Percentiles rank a stretch among this genome's conserved stretches.
These are phyloP conservation scores for Amphibolis antarctica DNA, from an alignment of 106 monocot genomes.

Conservation along the genomic window DNA sequence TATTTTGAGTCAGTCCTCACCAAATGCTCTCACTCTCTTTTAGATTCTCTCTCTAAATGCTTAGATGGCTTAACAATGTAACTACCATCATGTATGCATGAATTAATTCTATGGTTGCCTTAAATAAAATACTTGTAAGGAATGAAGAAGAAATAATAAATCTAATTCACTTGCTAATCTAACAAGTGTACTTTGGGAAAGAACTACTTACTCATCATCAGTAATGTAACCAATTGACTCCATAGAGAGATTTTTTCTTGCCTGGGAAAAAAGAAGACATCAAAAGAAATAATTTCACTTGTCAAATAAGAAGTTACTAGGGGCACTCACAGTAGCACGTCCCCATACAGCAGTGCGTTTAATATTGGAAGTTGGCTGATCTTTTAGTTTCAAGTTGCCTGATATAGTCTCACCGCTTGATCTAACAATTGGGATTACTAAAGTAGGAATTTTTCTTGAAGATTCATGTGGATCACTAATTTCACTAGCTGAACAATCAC, in stretches of 20 bases:
- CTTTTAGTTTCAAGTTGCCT: not conserved
- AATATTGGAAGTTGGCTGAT: not conserved
- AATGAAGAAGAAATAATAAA: not conserved
- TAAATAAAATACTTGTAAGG: no score
- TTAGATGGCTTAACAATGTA: no score
- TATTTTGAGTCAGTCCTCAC: no score
- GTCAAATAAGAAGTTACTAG: not conserved
- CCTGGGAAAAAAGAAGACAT: conserved; percentile 11
- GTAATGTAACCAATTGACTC: conserved; percentile 13
- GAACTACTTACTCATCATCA: conserved; percentile 24
- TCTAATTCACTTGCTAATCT: not conserved
- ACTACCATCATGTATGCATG: no score
- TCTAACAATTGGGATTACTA: not conserved
- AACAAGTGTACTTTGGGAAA: not conserved
- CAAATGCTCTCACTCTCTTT: no score
- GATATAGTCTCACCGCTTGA: not conserved
- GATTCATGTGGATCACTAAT: conserved; percentile 3
- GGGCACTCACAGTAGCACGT: conserved; percentile 17
- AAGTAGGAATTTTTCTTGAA: not conserved
- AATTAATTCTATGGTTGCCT: no score
- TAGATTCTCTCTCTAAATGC: no score
- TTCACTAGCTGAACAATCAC: not conserved
- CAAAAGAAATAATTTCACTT: not conserved
- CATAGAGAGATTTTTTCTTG: conserved; percentile 27
- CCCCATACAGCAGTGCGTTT: conserved; percentile 13